A percentile compares a stretch with the other conserved stretches of the same genome.
Evolutionary conservation across 768 basidiomycete species (phyloP).

Genomic region (Tulasnella sp.): DNA sequence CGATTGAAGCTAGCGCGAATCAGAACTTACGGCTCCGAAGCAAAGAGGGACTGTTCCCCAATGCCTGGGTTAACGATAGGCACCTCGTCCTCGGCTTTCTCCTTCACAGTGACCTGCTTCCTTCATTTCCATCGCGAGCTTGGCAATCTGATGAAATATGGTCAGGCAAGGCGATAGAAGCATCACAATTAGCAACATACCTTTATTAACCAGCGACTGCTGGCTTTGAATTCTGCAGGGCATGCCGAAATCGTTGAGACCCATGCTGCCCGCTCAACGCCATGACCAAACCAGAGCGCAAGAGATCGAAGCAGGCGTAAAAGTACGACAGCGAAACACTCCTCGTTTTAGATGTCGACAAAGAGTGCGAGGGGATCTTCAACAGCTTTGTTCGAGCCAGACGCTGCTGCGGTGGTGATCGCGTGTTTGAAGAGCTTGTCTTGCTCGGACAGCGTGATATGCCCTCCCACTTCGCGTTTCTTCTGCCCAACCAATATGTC

Average conservation of each 20-base stretch:
- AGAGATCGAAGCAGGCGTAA: slow-evolving; percentile 93
- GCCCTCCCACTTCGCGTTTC: slow-evolving; percentile 92
- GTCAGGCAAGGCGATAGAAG: neutral
- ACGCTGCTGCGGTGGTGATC: slow-evolving; percentile 82
- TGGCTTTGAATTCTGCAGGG: slow-evolving; percentile 88
- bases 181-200: slow-evolving; percentile 31
- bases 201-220: slow-evolving; percentile 70
- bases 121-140: slow-evolving; percentile 81
- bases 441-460: slow-evolving; percentile 87
- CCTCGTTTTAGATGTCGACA: slow-evolving; percentile 97
- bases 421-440: slow-evolving; percentile 97
- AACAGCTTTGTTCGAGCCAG: slow-evolving; percentile 75
- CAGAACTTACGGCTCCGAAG: slow-evolving; percentile 52
- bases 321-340: slow-evolving; percentile 86
- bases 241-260: slow-evolving; percentile 94
- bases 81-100: slow-evolving; percentile 76
- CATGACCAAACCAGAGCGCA: slow-evolving; percentile 85
- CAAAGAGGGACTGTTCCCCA: slow-evolving; percentile 54
- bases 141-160: slow-evolving; percentile 44
- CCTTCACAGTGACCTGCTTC: slow-evolving; percentile 87
- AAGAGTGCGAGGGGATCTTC: slow-evolving; percentile 95
- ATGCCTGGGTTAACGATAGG: slow-evolving; percentile 81
- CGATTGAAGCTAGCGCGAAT: neutral
- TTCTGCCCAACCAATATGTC: slow-evolving; percentile 46
- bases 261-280: slow-evolving; percentile 96